These are phyloP conservation scores for Phytopythium oedochilum DNA, from an alignment of 352 stramenopile genomes.

Conservation along the genomic window DNA sequence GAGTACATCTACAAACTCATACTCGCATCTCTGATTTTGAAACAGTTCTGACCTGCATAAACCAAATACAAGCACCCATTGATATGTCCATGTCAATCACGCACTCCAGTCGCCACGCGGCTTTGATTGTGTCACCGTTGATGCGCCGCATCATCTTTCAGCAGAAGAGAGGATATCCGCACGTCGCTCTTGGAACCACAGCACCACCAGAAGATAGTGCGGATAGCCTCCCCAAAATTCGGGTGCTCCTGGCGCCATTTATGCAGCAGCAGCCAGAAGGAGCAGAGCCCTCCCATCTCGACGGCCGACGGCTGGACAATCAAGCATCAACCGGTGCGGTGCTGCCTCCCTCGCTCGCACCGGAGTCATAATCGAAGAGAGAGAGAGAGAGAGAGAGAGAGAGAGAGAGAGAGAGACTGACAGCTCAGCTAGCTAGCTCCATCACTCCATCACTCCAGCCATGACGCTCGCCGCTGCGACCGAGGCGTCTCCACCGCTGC, in stretches of 20 bases:
- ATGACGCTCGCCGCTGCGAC: background rate
- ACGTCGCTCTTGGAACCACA: too few species aligned
- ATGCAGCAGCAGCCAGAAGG: background rate
- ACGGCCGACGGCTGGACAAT: background rate
- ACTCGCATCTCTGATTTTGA: background rate
- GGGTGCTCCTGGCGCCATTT: background rate
- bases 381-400: too few species aligned
- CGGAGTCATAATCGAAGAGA: background rate
- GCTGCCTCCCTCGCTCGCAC: background rate
- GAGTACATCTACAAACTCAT: background rate
- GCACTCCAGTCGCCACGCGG: too few species aligned
- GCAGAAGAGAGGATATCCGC: too few species aligned
- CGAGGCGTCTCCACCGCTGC: background rate
- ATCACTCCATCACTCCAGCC: background rate
- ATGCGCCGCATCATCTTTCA: background rate
- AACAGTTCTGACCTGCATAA: too few species aligned
- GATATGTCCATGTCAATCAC: too few species aligned
- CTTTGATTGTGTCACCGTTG: constrained; percentile 3
- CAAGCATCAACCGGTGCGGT: background rate
- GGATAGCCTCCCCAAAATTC: too few species aligned
- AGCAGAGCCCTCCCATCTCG: background rate
- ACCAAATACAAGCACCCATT: background rate
- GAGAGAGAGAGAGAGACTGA: too few species aligned
- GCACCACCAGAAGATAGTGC: too few species aligned
- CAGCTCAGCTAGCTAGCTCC: too few species aligned